phyloP scores from a whole-genome alignment of 192 early-diverging fungal genomes.

The Phlyctochytrium bullatum region DNA sequence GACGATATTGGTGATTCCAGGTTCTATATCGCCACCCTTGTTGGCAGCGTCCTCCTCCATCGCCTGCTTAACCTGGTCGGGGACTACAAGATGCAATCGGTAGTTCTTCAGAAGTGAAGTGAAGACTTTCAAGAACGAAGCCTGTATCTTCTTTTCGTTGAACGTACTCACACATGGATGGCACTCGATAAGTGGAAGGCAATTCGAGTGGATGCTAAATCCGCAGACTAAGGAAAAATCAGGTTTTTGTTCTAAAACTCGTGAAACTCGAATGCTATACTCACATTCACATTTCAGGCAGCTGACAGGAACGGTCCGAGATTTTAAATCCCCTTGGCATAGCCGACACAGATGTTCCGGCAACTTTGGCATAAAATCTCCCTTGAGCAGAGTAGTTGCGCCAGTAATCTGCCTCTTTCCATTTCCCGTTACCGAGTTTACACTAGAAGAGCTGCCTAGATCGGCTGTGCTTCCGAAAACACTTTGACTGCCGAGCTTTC shows the following conservation, averaged over 20 bases:
- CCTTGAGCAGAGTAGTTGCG: constrained; percentile 3
- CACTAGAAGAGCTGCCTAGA: not conserved
- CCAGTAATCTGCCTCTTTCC: not conserved
- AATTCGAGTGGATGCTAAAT: constrained; percentile 47
- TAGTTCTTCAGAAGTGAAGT: constrained; percentile 73
- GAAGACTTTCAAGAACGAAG: constrained; percentile 71
- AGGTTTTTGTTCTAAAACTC: not conserved
- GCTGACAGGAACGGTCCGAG: constrained; percentile 1
- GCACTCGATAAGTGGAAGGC: constrained; percentile 40
- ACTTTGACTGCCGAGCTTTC: not conserved
- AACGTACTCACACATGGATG: constrained; percentile 59
- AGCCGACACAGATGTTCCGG: constrained; percentile 19
- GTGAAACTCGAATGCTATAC: constrained; percentile 8
- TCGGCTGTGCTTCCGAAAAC: not conserved
- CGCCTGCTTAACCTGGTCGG: constrained; percentile 26
- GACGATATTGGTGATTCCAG: constrained; percentile 20
- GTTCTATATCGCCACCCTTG: not conserved
- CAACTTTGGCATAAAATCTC: constrained; percentile 13
- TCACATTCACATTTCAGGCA: constrained; percentile 38
- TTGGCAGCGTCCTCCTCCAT: constrained; percentile 15
- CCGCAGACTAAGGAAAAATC: constrained; percentile 50
- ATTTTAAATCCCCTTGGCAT: constrained; percentile 28
- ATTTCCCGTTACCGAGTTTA: not conserved
- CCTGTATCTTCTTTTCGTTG: constrained; percentile 65
- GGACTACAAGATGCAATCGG: constrained; percentile 52